Percentiles rank a stretch among this genome's conserved stretches.
phyloP scores from a whole-genome alignment of 2,329 filamentous ascomycete genomes.

The Stemphylium lycopersici region DNA sequence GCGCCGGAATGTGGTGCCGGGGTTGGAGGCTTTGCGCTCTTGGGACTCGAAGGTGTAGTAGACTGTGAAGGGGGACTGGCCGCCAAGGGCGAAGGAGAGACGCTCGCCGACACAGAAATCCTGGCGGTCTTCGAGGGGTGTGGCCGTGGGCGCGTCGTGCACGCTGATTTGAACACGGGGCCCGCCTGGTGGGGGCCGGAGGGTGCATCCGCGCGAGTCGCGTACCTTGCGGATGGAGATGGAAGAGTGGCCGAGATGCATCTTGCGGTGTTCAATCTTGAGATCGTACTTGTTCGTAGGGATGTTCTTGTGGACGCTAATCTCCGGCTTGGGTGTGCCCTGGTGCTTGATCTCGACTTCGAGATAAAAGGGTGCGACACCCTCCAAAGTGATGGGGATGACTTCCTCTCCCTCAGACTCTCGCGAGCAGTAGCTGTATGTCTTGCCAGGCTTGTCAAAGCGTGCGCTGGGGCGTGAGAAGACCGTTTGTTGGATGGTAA shows the following conservation, averaged over 20 bases:
- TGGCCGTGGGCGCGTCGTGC: constrained; percentile 90
- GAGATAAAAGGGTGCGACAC: constrained; percentile 83
- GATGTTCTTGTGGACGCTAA: constrained; percentile 82
- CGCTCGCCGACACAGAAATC: constrained; percentile 97
- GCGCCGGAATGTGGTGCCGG: constrained; percentile 85
- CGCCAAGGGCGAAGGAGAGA: constrained; percentile 88
- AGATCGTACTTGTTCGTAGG: constrained; percentile 76
- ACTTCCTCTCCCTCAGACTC: constrained; percentile 81
- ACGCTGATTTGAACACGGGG: constrained; percentile 89
- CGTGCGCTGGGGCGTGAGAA: constrained; percentile 81
- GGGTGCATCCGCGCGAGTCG: constrained; percentile 84
- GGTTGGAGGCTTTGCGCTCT: constrained; percentile 77
- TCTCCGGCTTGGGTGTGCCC: constrained; percentile 77
- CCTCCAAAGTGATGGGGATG: constrained; percentile 85
- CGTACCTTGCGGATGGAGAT: constrained; percentile 89
- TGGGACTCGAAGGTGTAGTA: constrained; percentile 86
- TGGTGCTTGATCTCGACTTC: constrained; percentile 95
- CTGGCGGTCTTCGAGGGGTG: constrained; percentile 78
- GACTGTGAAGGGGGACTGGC: constrained; percentile 89
- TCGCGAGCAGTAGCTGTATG: constrained; percentile 92
- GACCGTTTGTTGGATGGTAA: constrained; percentile 81
- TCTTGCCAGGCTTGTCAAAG: constrained; percentile 86
- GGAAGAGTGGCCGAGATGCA: constrained; percentile 87
- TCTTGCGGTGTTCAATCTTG: constrained; percentile 80
- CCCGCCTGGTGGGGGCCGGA: constrained; percentile 67